Evolutionary conservation across 2,329 filamentous ascomycete genomes (phyloP), one percentile per base, ranked within the genome.

Genomic region (Trichoderma sp.): DNA sequence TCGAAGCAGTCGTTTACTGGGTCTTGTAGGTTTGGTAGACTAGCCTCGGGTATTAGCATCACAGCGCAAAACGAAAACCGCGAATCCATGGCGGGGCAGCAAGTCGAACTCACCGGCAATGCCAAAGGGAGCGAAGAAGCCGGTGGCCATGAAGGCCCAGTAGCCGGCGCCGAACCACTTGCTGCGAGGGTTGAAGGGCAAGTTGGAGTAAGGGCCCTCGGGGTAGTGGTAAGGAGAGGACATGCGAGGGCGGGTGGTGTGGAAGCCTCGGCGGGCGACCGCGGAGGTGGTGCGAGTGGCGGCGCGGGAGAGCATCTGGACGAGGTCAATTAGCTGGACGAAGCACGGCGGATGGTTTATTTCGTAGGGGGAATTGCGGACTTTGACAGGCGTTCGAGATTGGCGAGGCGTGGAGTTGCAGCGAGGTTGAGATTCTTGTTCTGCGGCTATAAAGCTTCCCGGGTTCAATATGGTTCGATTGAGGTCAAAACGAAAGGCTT

Each of bases 191-290:
- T 99, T 97, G 91, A 99, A 99, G 76, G 96, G 96, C 76, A 99
- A 85, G 89, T 98, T 98, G 87, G 88, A 91, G 85, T 94, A 92
- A 80, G 95, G 93, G 76, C 95, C 96, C 87, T 98, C 95, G 78
- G 95, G 92, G 88, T 99, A 99, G 88, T 99, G 96, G 91, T 97
- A 98, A 75, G 95, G 95, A 82, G 93, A 97, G 79, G 88, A 89
- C 82, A 97, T 86, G 83, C 93, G 94, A 82, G 92, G 85, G 80
- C 93, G 93, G 82, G 95, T 97, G 80, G 93, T 90, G 84, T 94
- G 92, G 92, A 99, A 98, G 86, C 92, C 94, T 84, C 96, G 95
- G 87, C 94, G 94, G 88, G 91, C 88, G 85, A 94, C 87, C 81
- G 91, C 83, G 76, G 88, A 85, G 81, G 90, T 90, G 82, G 87